Percentiles rank a stretch among this genome's conserved stretches.
Conservation (phyloP, 108 stramenopile species). For the Discostella pseudostelligera region DNA sequence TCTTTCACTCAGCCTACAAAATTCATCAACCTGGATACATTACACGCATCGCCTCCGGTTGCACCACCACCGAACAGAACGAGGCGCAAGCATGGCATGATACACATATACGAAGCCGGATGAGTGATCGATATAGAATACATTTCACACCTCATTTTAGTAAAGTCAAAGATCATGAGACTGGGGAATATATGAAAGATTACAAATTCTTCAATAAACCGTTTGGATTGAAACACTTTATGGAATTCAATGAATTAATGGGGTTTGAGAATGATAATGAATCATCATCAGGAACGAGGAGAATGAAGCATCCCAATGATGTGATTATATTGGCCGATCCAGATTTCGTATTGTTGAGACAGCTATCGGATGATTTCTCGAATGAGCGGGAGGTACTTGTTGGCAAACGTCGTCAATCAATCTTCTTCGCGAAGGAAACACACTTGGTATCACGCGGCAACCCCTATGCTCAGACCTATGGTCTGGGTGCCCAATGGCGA, state of each 20-base stretch:
- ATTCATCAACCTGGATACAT: conserved; percentile 75
- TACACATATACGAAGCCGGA: conserved; percentile 13
- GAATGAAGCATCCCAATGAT: conserved; percentile 53
- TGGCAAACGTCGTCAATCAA: conserved; percentile 14
- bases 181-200: conserved; percentile 49
- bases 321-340: conserved; percentile 93
- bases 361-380: conserved; percentile 73
- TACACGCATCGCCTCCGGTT: conserved; percentile 82
- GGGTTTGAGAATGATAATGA: conserved; percentile 34
- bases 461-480: conserved; percentile 89
- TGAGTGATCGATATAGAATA: conserved; percentile 62
- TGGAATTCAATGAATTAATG: conserved; percentile 56
- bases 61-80: conserved; percentile 37
- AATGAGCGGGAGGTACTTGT: conserved; percentile 45
- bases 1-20: conserved; percentile 68
- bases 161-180: conserved; percentile 46
- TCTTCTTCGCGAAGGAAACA: conserved; percentile 34
- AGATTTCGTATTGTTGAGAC: conserved; percentile 89
- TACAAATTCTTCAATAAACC: conserved; percentile 93
- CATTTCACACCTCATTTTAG: conserved; percentile 82
- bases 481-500: conserved; percentile 75
- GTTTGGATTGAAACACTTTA: conserved; percentile 69
- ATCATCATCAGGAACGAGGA: not conserved
- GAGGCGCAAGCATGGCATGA: conserved; percentile 40
- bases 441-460: conserved; percentile 78